These are phyloP conservation scores for Xylaria digitata DNA, from an alignment of 2,329 filamentous ascomycete species.

Conservation along the genomic window DNA sequence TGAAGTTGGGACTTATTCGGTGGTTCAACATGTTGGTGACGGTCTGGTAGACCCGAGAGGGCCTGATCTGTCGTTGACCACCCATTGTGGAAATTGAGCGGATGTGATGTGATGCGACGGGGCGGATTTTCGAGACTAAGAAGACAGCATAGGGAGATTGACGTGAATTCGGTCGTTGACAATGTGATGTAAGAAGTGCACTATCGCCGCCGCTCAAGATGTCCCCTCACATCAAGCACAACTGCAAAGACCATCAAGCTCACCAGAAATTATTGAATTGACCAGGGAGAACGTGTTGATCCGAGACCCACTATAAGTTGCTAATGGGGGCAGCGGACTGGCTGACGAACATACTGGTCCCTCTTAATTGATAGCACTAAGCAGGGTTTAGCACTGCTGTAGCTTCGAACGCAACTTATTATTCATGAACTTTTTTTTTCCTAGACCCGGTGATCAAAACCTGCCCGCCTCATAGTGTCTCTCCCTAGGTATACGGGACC, in stretches of 20 bases:
- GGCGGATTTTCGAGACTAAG: background rate
- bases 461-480: background rate
- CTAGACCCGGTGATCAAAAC: background rate
- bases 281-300: slow-evolving; percentile 25
- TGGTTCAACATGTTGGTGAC: slow-evolving; percentile 54
- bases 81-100: slow-evolving; percentile 46
- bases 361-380: slow-evolving; percentile 11
- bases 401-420: slow-evolving; percentile 12
- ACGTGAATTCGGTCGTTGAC: background rate
- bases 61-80: slow-evolving; percentile 50
- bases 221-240: background rate
- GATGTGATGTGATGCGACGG: background rate
- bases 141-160: background rate
- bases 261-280: slow-evolving; percentile 33
- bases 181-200: background rate
- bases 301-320: slow-evolving; percentile 34
- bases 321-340: slow-evolving; percentile 22
- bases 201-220: background rate
- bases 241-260: background rate
- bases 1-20: slow-evolving; percentile 46
- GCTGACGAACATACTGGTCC: slow-evolving; percentile 6
- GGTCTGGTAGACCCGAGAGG: slow-evolving; percentile 58
- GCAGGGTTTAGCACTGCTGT: slow-evolving; percentile 18
- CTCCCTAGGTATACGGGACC: background rate
- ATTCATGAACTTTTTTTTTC: slow-evolving; percentile 20